Evolutionary conservation across 306 rosid genomes (phyloP), one percentile per base, ranked within the genome.

Genomic region (Trichosanthes cucumerina): DNA sequence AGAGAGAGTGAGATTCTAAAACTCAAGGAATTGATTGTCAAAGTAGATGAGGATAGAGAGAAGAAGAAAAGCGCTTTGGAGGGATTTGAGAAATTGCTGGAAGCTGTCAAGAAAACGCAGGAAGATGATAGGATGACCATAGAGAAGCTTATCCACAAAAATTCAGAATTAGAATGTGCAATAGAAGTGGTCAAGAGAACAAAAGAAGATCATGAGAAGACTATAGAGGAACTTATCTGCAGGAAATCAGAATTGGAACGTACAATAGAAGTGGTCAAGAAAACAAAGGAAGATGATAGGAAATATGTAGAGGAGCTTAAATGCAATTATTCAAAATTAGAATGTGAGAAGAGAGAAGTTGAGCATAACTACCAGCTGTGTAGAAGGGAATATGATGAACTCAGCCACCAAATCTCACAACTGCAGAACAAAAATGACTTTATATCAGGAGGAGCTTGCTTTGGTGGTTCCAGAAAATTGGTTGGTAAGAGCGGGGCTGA

Each of bases 31-130:
- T 28, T 50, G 46, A 44, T 41, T 1, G 0, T 26, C 28, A 19
- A 15, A 26, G 53, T 70, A 1, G 24, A 75, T 5, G 69, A 36
- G 24, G 64, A 47, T 60, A 28, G 49, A 43, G 38, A 18, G 79
- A 60, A 46, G 36, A 73, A 50, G 71, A 43, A 23, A 24, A 43
- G 24, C 1, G 69, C 39, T 1, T 28, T 39, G 41, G 66, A 63
- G 49, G 41, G 47, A 31, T 70, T 72, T 23, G 78, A 85, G 64
- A 76, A 62, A 26, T 50, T 76, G 56, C n/a, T 85, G 9, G 79
- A 75, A 74, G 36, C 49, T 44, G 63, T 78, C 58, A 81, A 56
- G 58, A 60, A 28, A 33, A 57, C n/a, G 7, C 28, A 14, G 3
- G 46, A 18, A 58, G 62, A 58, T 9, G 77, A 79, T 15, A 75